These are phyloP conservation scores for Monosporascus ibericus DNA, from an alignment of 2,329 filamentous ascomycete species.

Conservation along the genomic window DNA sequence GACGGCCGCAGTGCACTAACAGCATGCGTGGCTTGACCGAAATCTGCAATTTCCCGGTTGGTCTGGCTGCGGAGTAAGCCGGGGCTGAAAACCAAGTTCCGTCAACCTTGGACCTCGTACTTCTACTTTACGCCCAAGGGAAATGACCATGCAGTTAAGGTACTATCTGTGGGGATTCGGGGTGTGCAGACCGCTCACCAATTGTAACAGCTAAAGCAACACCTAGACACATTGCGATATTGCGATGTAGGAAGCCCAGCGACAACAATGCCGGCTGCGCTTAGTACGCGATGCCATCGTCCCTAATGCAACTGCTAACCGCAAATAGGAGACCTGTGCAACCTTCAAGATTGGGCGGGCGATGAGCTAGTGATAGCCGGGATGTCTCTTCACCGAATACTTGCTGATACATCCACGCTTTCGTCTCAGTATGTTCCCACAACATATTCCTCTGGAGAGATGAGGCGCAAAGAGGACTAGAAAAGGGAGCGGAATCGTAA, in stretches of 20 bases:
- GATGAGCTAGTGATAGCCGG: not conserved
- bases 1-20: too few species aligned
- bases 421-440: not conserved
- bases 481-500: not conserved
- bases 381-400: not conserved
- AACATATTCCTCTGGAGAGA: not conserved
- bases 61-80: too few species aligned
- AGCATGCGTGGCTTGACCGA: too few species aligned
- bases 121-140: not conserved
- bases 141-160: not conserved
- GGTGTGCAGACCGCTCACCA: too few species aligned
- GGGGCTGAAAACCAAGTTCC: too few species aligned
- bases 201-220: not conserved
- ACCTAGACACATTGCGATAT: not conserved
- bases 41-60: too few species aligned
- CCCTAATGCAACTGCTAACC: not conserved
- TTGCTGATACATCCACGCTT: not conserved
- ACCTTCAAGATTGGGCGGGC: not conserved
- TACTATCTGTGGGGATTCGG: too few species aligned
- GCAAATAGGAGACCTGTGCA: not conserved
- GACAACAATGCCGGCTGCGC: not conserved
- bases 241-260: not conserved
- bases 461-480: not conserved
- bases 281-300: not conserved
- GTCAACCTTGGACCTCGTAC: too few species aligned